Percentiles rank a stretch among this genome's conserved stretches.
Evolutionary conservation across 371 early-diverging fungal species (phyloP).

Genomic region (Mortierella sp.): DNA sequence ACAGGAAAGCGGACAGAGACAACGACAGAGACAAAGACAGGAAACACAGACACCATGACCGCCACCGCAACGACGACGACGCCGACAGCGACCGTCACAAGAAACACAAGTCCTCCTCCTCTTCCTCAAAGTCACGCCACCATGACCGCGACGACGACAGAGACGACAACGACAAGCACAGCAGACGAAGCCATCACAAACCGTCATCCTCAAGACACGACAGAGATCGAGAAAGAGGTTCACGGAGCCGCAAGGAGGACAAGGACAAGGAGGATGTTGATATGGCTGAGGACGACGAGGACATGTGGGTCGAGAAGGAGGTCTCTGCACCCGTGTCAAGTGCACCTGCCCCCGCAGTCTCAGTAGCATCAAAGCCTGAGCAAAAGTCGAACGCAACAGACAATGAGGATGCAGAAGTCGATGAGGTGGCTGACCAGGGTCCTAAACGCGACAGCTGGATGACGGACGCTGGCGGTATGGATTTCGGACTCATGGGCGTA

Average conservation of each 20-base stretch:
- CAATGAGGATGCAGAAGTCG: not conserved
- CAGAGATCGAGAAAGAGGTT: conserved; percentile 32
- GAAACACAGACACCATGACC: conserved; percentile 39
- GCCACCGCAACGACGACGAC: conserved; percentile 19
- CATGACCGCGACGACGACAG: conserved; percentile 50
- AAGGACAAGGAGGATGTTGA: conserved; percentile 6
- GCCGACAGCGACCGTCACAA: conserved; percentile 28
- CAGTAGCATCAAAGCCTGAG: not conserved
- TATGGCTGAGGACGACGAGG: conserved; percentile 40
- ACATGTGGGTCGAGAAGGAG: conserved; percentile 59
- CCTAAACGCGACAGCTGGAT: conserved; percentile 54
- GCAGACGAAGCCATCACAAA: conserved; percentile 27
- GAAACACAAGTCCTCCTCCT: conserved; percentile 48
- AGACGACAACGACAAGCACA: conserved; percentile 22
- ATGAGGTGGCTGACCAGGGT: not conserved
- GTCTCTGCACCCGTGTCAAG: not conserved
- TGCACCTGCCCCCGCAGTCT: not conserved
- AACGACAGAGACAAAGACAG: conserved; percentile 25
- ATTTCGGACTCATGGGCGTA: conserved; percentile 51
- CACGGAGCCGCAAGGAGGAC: conserved; percentile 19
- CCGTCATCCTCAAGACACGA: conserved; percentile 33
- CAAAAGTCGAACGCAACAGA: not conserved
- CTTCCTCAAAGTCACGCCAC: conserved; percentile 42
- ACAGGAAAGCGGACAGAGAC: conserved; percentile 29
- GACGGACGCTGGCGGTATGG: conserved; percentile 47